Evolutionary conservation across 345 rosid species (phyloP), one percentile per base, ranked within the genome.

Genomic region (Bruguiera parviflora): DNA sequence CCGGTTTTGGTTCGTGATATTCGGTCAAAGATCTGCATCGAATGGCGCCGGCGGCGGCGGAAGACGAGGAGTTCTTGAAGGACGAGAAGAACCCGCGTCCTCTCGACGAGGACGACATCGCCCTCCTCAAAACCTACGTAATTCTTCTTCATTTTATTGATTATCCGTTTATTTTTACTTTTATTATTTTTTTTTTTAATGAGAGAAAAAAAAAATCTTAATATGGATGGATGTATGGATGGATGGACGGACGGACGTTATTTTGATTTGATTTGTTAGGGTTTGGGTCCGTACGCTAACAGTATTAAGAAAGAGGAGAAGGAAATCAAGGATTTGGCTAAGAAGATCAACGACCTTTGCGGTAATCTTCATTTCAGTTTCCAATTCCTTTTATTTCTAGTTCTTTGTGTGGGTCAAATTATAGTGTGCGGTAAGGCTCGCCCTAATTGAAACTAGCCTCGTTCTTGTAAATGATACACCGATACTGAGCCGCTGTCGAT

Each of bases 51-150:
- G 73, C 81, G 37, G 73, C 80, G 0, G 70, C 77, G 3, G 95
- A 83, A 35, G 91, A 86, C 0, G 92, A 87, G 2, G 79, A 76
- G 31, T 33, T 62, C 66, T 73, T 86, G 72, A 84, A 87, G 82
- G 96, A 90, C 72, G 96, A 90, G 92, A 93, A 89, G 87, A 89
- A 89, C 70, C 94, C 94, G 27, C 87, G 84, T 2, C 98, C 96
- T 18, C 92, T 89, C 21, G 97, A 89, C 27, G 97, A 90, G 74
- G 98, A 89, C 70, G 98, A 93, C 53, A 89, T 93, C 58, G 98
- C 98, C 51, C 92, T 93, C 32, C 97, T 93, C 77, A 93, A 93
- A 71, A 93, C 96, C 66, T 93, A 93, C 39, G 98, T 90, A 86
- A 86, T 46, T 24, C 31, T 1, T 16, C 37, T 71, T 29, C 49